Percentiles rank a stretch among this genome's conserved stretches.
Evolutionary conservation across 148 eudicot species (phyloP).

Genomic region (Chenopodium album): DNA sequence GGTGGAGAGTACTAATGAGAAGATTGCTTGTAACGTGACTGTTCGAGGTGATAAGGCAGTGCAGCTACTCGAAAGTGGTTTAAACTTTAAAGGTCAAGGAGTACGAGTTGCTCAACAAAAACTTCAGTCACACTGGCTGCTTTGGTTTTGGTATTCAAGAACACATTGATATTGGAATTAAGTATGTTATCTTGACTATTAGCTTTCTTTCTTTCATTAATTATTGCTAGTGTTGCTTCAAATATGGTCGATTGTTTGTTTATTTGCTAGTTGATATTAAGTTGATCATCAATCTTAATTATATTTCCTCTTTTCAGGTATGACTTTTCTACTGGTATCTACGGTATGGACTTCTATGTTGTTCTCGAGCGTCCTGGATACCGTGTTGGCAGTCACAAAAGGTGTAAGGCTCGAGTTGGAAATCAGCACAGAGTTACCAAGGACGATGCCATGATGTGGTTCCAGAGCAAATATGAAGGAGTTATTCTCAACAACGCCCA

Average conservation of each 20-base stretch:
- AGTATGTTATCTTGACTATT: constrained; percentile 33
- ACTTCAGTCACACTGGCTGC: constrained; percentile 85
- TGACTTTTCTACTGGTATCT: constrained; percentile 74
- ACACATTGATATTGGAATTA: constrained; percentile 85
- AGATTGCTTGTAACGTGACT: constrained; percentile 83
- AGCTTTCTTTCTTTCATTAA: too few relatives aligned
- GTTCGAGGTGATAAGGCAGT: constrained; percentile 88
- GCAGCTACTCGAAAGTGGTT: constrained; percentile 83
- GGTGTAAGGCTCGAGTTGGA: constrained; percentile 80
- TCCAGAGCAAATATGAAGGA: constrained; percentile 71
- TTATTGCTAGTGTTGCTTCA: too few relatives aligned
- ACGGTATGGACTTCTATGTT: constrained; percentile 75
- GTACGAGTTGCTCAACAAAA: constrained; percentile 67
- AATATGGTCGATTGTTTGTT: too few relatives aligned
- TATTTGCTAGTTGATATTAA: background rate
- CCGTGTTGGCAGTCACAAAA: constrained; percentile 68
- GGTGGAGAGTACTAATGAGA: constrained; percentile 42
- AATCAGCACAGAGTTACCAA: constrained; percentile 77
- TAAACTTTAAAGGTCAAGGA: constrained; percentile 89
- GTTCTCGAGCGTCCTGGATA: constrained; percentile 75
- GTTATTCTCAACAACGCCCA: constrained; percentile 70
- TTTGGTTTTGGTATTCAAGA: constrained; percentile 86
- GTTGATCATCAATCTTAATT: background rate
- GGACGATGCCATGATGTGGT: constrained; percentile 80
- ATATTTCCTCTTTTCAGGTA: constrained; percentile 38